Conservation (phyloP, 2,329 filamentous ascomycete species). For the Ophiostoma quercus region DNA sequence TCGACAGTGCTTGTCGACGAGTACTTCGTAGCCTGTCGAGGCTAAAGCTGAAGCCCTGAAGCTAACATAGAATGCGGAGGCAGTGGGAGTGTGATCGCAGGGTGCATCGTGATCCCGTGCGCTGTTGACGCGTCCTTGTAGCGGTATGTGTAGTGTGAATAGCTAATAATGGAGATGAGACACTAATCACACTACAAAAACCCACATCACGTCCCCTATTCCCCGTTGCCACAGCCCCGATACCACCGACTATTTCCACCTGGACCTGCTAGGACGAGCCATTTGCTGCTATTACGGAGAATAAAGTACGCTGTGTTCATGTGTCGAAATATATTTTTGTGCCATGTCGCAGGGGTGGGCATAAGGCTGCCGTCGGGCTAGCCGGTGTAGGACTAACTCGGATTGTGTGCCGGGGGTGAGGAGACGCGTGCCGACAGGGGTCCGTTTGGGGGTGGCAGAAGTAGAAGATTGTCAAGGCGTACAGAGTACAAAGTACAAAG, state of each 20-base stretch:
- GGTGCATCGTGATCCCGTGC: constrained; percentile 12
- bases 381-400: not conserved
- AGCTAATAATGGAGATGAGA: too few species aligned
- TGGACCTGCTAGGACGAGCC: not conserved
- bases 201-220: not conserved
- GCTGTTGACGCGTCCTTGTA: not conserved
- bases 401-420: not conserved
- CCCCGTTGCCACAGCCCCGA: not conserved
- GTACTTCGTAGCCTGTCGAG: not conserved
- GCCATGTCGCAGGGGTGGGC: not conserved
- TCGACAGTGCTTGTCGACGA: not conserved
- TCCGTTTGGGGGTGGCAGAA: not conserved
- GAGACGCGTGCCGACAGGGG: not conserved
- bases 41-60: not conserved
- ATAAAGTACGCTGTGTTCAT: not conserved
- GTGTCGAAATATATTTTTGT: not conserved
- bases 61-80: not conserved
- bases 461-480: not conserved
- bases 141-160: not conserved
- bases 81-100: constrained; percentile 1
- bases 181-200: not conserved
- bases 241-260: not conserved
- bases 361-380: not conserved
- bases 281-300: not conserved
- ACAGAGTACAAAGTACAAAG: too few species aligned